Evolutionary conservation across 2,329 filamentous ascomycete species (phyloP).

Genomic region (Ramichloridium luteum): DNA sequence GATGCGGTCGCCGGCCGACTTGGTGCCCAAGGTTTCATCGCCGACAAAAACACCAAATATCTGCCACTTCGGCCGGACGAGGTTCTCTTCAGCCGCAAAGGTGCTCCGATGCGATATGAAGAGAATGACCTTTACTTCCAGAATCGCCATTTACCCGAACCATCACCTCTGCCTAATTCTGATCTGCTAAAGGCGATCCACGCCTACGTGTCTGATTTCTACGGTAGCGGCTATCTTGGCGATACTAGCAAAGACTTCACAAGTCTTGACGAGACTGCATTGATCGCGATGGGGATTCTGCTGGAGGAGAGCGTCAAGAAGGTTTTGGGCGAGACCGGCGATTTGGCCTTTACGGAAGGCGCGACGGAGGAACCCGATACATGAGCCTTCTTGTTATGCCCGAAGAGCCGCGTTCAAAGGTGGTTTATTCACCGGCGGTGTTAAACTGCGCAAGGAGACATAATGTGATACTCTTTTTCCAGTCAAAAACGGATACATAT

Average conservation of each 20-base stretch:
- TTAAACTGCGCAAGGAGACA: too few relatives aligned
- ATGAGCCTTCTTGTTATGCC: not conserved
- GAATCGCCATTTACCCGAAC: conserved; percentile 41
- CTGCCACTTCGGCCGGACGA: conserved; percentile 53
- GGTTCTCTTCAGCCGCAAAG: conserved; percentile 52
- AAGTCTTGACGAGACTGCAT: conserved; percentile 66
- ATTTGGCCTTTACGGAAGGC: conserved; percentile 57
- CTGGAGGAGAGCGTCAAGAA: conserved; percentile 57
- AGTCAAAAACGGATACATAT: too few relatives aligned
- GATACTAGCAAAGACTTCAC: conserved; percentile 31
- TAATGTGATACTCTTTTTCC: too few relatives aligned
- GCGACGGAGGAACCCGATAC: not conserved
- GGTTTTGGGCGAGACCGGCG: conserved; percentile 50
- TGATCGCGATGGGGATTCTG: conserved; percentile 62
- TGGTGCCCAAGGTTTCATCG: conserved; percentile 33
- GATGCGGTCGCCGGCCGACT: conserved; percentile 56
- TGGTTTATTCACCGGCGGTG: too few relatives aligned
- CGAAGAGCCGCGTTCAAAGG: too few relatives aligned
- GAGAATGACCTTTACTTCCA: conserved; percentile 63
- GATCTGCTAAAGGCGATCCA: conserved; percentile 60
- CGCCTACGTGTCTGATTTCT: conserved; percentile 55
- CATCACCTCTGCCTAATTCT: conserved; percentile 49
- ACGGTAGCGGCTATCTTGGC: conserved; percentile 30
- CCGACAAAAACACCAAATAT: conserved; percentile 24
- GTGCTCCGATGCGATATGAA: conserved; percentile 54